Conservation (phyloP, 345 rosid genomes). For the Aquilaria yunnanensis region DNA sequence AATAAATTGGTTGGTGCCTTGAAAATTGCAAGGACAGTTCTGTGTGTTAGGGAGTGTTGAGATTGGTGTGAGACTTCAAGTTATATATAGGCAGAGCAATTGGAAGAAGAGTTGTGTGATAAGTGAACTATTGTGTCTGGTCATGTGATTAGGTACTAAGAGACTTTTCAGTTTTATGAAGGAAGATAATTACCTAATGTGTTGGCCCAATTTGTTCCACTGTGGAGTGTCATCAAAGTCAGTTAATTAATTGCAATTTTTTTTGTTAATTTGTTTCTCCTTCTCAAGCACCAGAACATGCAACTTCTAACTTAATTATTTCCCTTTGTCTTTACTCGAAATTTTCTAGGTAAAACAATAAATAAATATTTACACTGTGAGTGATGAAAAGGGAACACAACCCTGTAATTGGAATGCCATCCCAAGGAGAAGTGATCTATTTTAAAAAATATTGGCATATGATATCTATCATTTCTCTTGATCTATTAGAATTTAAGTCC, state of each 20-base stretch:
- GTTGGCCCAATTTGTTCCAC: conserved; percentile 18
- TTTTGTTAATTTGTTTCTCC: not conserved
- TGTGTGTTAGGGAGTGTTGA: not conserved
- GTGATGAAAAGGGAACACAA: no score
- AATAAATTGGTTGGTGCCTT: not conserved
- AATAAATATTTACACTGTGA: no score
- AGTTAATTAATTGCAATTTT: conserved; percentile 7
- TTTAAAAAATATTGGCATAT: no score
- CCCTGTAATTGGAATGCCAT: no score
- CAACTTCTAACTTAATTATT: no score
- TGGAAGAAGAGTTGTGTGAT: not conserved
- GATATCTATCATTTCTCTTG: no score
- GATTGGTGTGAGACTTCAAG: not conserved
- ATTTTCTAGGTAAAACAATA: no score
- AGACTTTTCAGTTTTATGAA: conserved; percentile 7
- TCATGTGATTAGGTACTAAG: conserved; percentile 14
- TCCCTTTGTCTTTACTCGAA: no score
- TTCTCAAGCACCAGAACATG: no score
- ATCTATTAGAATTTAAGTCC: no score
- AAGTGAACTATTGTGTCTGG: not conserved
- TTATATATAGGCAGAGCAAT: conserved; percentile 15
- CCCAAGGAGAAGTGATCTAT: no score
- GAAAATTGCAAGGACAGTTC: not conserved
- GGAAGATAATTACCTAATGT: conserved; percentile 20
- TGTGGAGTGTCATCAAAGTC: conserved; percentile 40